Percentiles rank a stretch among this genome's conserved stretches.
These are phyloP conservation scores for Rhynchosporium agropyri DNA, from an alignment of 2,329 filamentous ascomycete genomes.

Conservation along the genomic window DNA sequence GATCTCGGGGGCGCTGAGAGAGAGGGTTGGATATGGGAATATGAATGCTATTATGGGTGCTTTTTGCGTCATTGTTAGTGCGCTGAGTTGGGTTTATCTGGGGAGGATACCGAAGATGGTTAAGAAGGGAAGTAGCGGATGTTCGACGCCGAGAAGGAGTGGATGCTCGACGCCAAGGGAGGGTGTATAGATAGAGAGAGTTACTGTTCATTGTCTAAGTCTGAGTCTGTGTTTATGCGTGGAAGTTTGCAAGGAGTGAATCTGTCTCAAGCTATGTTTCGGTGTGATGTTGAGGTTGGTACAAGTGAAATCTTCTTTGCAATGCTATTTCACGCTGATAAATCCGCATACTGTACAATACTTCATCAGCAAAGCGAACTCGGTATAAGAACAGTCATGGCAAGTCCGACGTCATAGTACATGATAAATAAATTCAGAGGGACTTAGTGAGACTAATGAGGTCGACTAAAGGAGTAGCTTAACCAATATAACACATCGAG, in stretches of 20 bases:
- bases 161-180: background rate
- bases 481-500: no score
- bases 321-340: no score
- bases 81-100: slow-evolving; percentile 32
- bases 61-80: slow-evolving; percentile 29
- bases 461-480: no score
- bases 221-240: background rate
- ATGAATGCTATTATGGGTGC: slow-evolving; percentile 47
- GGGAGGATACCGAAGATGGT: slow-evolving; percentile 24
- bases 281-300: no score
- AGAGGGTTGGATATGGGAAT: slow-evolving; percentile 57
- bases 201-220: background rate
- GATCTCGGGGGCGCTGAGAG: slow-evolving; percentile 54
- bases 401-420: no score
- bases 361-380: no score
- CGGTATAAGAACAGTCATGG: no score
- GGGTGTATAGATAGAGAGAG: background rate
- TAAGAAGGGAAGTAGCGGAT: background rate
- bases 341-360: no score
- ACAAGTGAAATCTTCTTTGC: no score
- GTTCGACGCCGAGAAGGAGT: background rate
- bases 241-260: background rate
- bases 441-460: no score
- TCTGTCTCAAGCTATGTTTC: background rate
- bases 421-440: no score